Base-by-base conservation (phyloP, 2,329 filamentous ascomycete species). In the Chaetomiaceae sp. region DNA sequence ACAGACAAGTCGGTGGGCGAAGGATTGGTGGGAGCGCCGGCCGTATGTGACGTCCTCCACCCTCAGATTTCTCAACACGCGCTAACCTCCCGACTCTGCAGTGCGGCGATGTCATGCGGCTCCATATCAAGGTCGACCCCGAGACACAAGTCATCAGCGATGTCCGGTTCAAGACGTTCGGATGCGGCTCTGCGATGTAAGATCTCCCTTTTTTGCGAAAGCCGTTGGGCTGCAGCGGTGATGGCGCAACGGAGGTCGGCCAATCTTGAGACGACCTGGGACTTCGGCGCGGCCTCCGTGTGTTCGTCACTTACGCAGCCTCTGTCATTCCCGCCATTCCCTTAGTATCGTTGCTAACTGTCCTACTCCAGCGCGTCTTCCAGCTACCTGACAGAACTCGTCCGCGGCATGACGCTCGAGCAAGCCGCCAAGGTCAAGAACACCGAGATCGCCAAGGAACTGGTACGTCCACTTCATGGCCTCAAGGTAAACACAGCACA, bases 141-240 rank as follows among this genome's bases (percentile, higher is more conserved):
- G 80, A 87, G 64, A 89, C 84, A 66, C 89, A 94, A 71, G 92
- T 85, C 63, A 96, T 96, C 69, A 85, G 85, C 64, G 92, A 96
- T 65, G 91, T 95, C 69, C 94, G 95, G 75, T 96, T 96, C 83
- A 96, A 96, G 84, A 96, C 91, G 0, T 96, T 96, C 68, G 91
- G 91, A 39, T 96, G 91, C 70, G 91, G 91, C 51, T 91, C 86
- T 27, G 94, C 94, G 61, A 99, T 99, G 72, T 64, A 61, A 60
- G 61, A 42, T 33, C 14, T 3, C n/a, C 12, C 15, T 37, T 31
- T 23, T 12, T 19, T 52, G 6, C 19, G n/a, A n/a, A n/a, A n/a
- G n/a, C n/a, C n/a, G n/a, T n/a, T n/a, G n/a, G n/a, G n/a, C n/a
- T n/a, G n/a, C n/a, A n/a, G n/a, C n/a, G n/a, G n/a, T n/a, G n/a